Evolutionary conservation across 2,329 filamentous ascomycete species (phyloP).

Genomic region (Lecanicillium sp.): DNA sequence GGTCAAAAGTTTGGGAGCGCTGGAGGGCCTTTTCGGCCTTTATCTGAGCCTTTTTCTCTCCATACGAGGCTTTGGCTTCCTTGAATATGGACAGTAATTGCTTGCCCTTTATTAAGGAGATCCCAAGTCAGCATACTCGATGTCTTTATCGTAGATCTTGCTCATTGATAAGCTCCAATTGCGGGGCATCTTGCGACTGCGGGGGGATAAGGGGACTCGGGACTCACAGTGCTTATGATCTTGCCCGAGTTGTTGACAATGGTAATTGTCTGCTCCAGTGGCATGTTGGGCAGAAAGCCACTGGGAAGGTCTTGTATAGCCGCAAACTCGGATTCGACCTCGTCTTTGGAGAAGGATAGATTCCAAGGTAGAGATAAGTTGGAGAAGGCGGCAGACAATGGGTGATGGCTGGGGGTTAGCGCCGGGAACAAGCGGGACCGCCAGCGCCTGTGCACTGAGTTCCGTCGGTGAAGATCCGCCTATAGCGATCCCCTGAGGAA

Average conservation of each 20-base stretch:
- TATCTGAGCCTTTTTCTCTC: constrained; percentile 78
- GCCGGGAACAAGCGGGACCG: too few relatives aligned
- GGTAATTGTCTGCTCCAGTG: constrained; percentile 64
- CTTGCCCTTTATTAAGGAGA: constrained; percentile 57
- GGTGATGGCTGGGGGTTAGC: too few relatives aligned
- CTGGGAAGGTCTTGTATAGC: too few relatives aligned
- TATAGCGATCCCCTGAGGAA: too few relatives aligned
- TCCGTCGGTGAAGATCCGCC: too few relatives aligned
- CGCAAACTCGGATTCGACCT: too few relatives aligned
- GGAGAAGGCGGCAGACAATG: too few relatives aligned
- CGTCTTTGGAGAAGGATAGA: too few relatives aligned
- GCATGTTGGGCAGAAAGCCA: constrained; percentile 6
- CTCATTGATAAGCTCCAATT: too few relatives aligned
- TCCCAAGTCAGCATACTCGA: neutral
- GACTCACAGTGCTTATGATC: constrained; percentile 73
- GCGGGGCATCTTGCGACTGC: too few relatives aligned
- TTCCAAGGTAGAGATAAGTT: too few relatives aligned
- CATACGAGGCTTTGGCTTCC: constrained; percentile 81
- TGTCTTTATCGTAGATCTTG: neutral
- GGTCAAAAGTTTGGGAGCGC: constrained; percentile 52
- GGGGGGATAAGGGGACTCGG: neutral
- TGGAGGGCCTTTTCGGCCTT: constrained; percentile 54
- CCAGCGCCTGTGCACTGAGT: too few relatives aligned
- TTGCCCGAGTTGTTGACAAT: constrained; percentile 88
- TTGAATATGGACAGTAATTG: constrained; percentile 86